Evolutionary conservation across 495 filamentous ascomycete species (phyloP).

Genomic region (Daldinia concentrica): DNA sequence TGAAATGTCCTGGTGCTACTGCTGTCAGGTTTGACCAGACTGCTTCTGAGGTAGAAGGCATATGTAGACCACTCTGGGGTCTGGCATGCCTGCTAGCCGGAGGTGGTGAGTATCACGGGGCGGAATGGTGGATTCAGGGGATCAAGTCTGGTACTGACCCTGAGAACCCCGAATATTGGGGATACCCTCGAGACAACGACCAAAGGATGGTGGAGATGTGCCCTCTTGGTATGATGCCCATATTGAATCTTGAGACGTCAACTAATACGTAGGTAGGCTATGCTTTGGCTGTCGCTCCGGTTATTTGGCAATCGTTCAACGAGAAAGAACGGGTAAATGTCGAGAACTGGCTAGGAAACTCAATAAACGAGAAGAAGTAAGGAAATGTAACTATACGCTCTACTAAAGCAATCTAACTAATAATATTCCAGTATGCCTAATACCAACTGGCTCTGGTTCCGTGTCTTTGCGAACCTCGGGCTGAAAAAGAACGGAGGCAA

Average conservation of each 20-base stretch:
- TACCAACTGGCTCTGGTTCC: slow-evolving; percentile 79
- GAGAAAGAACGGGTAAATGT: slow-evolving; percentile 68
- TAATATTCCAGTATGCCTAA: slow-evolving; percentile 59
- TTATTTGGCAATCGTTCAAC: slow-evolving; percentile 73
- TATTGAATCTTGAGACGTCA: background rate
- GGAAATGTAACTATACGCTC: slow-evolving; percentile 7
- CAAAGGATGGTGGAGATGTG: slow-evolving; percentile 90
- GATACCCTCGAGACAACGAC: slow-evolving; percentile 73
- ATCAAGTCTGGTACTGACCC: slow-evolving; percentile 74
- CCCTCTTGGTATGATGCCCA: slow-evolving; percentile 60
- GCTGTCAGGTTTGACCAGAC: slow-evolving; percentile 77
- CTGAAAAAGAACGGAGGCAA: slow-evolving; percentile 73
- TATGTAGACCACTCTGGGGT: slow-evolving; percentile 78
- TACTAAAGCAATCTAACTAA: slow-evolving; percentile 16
- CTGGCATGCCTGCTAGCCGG: slow-evolving; percentile 74
- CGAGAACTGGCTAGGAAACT: slow-evolving; percentile 71
- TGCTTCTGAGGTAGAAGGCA: slow-evolving; percentile 80
- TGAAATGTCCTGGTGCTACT: slow-evolving; percentile 69
- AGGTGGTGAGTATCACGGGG: slow-evolving; percentile 67
- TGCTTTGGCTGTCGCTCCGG: slow-evolving; percentile 68
- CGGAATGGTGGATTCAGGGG: slow-evolving; percentile 71
- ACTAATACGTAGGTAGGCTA: slow-evolving; percentile 52
- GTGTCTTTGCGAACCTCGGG: slow-evolving; percentile 83
- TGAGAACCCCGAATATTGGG: slow-evolving; percentile 74
- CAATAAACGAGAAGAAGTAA: slow-evolving; percentile 76